Conservation (phyloP, 345 rosid species). For the Stellera chamaejasme region DNA sequence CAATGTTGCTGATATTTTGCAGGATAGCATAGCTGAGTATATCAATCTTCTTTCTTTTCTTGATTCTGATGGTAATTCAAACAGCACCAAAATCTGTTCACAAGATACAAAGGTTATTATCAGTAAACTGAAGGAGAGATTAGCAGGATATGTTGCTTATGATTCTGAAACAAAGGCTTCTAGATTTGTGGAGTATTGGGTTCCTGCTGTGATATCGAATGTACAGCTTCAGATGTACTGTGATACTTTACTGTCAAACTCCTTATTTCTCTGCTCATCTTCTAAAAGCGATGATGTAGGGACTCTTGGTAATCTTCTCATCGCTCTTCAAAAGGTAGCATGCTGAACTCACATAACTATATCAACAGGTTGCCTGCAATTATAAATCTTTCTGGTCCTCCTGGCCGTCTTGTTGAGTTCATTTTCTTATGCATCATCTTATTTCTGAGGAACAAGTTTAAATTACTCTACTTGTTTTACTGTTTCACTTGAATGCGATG, state of each 20-base stretch:
- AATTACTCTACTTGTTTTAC: not conserved
- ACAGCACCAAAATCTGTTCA: conserved; percentile 7
- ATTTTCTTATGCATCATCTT: not conserved
- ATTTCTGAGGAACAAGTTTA: not conserved
- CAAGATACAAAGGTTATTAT: conserved; percentile 18
- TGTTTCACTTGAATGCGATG: too few relatives aligned
- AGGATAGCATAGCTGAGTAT: conserved; percentile 32
- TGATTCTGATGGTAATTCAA: conserved; percentile 14
- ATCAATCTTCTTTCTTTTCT: conserved; percentile 26
- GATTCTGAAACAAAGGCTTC: conserved; percentile 38
- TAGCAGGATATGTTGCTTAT: conserved; percentile 24
- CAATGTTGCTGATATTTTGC: conserved; percentile 17
- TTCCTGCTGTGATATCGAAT: conserved; percentile 71
- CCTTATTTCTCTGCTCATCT: conserved; percentile 46
- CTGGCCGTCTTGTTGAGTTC: not conserved
- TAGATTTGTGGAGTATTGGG: conserved; percentile 77
- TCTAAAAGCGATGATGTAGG: conserved; percentile 54
- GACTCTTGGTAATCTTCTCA: conserved; percentile 45
- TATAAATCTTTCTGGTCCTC: not conserved
- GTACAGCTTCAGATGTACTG: conserved; percentile 95
- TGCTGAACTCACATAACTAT: conserved; percentile 8
- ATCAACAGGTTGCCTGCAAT: conserved; percentile 6
- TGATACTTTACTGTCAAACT: conserved; percentile 48
- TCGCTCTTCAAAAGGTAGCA: conserved; percentile 60
- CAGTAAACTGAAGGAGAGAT: conserved; percentile 29